A percentile compares a stretch with the other conserved stretches of the same genome.
Conservation (phyloP, 768 basidiomycete species). For the Cubamyces sp. region DNA sequence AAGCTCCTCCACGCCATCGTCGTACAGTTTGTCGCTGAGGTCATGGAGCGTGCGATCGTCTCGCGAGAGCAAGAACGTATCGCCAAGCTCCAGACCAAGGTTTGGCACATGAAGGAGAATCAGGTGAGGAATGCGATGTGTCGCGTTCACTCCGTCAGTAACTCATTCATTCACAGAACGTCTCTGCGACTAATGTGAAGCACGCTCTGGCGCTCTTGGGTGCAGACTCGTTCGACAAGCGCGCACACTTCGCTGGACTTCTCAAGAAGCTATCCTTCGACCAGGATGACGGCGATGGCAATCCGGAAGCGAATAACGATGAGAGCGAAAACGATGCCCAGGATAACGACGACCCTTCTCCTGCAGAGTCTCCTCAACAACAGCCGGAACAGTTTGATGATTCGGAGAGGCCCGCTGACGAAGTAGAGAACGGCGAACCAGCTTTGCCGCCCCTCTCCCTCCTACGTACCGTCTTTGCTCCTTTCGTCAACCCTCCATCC, state of each 20-base stretch:
- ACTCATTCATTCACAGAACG: conserved; percentile 40
- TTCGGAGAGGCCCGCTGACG: conserved; percentile 17
- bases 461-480: conserved; percentile 41
- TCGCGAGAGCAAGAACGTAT: conserved; percentile 61
- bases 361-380: not conserved
- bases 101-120: conserved; percentile 53
- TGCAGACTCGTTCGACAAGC: conserved; percentile 40
- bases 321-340: conserved; percentile 10
- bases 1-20: conserved; percentile 49
- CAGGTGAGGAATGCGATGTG: conserved; percentile 40
- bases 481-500: conserved; percentile 41
- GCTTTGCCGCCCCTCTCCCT: conserved; percentile 20
- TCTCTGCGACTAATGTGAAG: conserved; percentile 44
- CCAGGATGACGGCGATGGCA: conserved; percentile 18
- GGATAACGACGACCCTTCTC: conserved; percentile 4
- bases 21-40: conserved; percentile 53
- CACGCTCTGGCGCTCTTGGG: conserved; percentile 56
- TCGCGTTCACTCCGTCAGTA: not conserved
- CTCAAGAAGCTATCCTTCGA: conserved; percentile 25
- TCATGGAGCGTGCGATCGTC: conserved; percentile 55
- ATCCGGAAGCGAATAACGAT: conserved; percentile 13
- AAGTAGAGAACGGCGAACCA: not conserved
- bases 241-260: conserved; percentile 46
- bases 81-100: conserved; percentile 62
- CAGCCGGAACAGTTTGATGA: conserved; percentile 8